Evolutionary conservation across 1,284 basidiomycete species (phyloP).

Genomic region (Entoloma clypeatum): DNA sequence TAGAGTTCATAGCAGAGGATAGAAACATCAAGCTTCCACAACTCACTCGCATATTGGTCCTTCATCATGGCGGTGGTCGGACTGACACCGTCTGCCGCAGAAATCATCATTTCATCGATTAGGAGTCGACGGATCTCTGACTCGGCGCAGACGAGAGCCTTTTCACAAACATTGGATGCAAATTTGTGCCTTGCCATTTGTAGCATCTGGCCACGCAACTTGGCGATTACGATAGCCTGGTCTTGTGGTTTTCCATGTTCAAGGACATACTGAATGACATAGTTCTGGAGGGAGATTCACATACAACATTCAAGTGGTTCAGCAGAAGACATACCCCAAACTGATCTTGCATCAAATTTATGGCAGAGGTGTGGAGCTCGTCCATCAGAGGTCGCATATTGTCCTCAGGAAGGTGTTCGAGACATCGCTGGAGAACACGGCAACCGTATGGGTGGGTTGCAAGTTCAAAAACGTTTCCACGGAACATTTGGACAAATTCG

Average conservation of each 20-base stretch:
- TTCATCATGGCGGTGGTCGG: constrained; percentile 82
- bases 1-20: constrained; percentile 7
- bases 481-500: constrained; percentile 75
- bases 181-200: constrained; percentile 89
- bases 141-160: constrained; percentile 73
- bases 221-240: constrained; percentile 62
- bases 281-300: constrained; percentile 79
- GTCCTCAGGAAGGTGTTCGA: constrained; percentile 78
- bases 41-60: constrained; percentile 86
- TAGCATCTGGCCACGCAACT: constrained; percentile 78
- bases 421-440: constrained; percentile 90
- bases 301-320: constrained; percentile 7
- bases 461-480: constrained; percentile 79
- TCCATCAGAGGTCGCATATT: constrained; percentile 75
- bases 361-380: constrained; percentile 75
- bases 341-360: constrained; percentile 80
- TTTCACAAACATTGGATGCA: constrained; percentile 96
- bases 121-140: constrained; percentile 61
- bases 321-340: constrained; percentile 65
- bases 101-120: constrained; percentile 78
- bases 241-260: constrained; percentile 76
- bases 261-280: constrained; percentile 93
- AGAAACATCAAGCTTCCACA: neutral
- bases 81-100: constrained; percentile 58
- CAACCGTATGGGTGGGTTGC: constrained; percentile 94